These are phyloP conservation scores for Hymenoscyphus occultus DNA, from an alignment of 2,329 filamentous ascomycete genomes.

Conservation along the genomic window DNA sequence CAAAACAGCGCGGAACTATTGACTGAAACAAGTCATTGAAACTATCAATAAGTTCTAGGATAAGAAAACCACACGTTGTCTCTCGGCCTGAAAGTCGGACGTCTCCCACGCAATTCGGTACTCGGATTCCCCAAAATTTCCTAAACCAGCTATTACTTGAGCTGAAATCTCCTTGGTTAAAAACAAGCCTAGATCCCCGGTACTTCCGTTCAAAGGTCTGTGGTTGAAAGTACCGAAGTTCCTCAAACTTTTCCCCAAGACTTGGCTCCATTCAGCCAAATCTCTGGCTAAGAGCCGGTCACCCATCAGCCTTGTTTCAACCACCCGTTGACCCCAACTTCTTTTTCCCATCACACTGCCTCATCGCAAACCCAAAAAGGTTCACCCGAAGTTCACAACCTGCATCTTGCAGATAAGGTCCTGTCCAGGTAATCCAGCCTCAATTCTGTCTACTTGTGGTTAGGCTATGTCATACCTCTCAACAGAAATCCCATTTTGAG, in stretches of 20 bases:
- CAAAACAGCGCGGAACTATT: not conserved
- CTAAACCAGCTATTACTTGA: not conserved
- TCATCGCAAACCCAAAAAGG: conserved; percentile 12
- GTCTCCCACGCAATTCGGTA: not conserved
- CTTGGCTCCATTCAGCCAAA: conserved; percentile 12
- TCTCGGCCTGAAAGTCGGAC: not conserved
- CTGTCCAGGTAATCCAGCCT: conserved; percentile 7
- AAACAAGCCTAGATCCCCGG: not conserved
- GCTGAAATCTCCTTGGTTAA: not conserved
- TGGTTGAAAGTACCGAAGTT: not conserved
- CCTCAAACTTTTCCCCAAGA: not conserved
- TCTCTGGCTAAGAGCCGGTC: conserved; percentile 12
- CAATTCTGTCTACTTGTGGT: conserved; percentile 1
- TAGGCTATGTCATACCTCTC: conserved; percentile 5
- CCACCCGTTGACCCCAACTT: conserved; percentile 1
- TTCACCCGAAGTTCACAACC: conserved; percentile 7
- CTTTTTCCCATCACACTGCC: conserved; percentile 8
- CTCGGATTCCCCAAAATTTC: not conserved
- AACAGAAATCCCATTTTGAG: not conserved
- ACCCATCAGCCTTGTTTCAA: not conserved
- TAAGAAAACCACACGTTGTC: not conserved
- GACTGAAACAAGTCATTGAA: not conserved
- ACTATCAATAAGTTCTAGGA: not conserved
- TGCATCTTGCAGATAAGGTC: conserved; percentile 9
- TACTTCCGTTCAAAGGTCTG: not conserved